These are phyloP conservation scores for Achlya hypogyna DNA, from an alignment of 352 stramenopile species.

Conservation along the genomic window DNA sequence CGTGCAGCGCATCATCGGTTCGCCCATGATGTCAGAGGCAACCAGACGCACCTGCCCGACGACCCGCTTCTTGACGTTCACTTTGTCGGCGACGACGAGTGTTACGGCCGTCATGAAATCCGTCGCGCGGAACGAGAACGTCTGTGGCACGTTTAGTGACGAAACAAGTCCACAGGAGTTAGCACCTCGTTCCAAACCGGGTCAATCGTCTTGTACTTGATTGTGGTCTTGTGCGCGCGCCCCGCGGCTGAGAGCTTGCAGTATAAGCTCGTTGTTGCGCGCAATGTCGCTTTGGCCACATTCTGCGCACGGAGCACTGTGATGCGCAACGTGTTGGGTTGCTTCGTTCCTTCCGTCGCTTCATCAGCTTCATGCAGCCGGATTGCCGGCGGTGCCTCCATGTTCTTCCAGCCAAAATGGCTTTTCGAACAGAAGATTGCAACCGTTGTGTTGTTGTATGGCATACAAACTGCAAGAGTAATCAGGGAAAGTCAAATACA, in stretches of 20 bases:
- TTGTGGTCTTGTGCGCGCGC: slow-evolving; percentile 55
- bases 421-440: background rate
- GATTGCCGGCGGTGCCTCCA: background rate
- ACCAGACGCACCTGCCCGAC: slow-evolving; percentile 52
- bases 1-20: slow-evolving; percentile 50
- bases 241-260: slow-evolving; percentile 61
- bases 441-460: background rate
- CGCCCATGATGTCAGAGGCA: slow-evolving; percentile 38
- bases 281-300: slow-evolving; percentile 36
- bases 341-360: slow-evolving; percentile 22
- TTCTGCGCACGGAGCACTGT: slow-evolving; percentile 57
- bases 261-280: slow-evolving; percentile 57
- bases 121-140: slow-evolving; percentile 55
- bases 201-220: slow-evolving; percentile 63
- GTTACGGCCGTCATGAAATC: slow-evolving; percentile 59
- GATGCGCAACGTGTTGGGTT: slow-evolving; percentile 63
- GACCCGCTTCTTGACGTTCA: slow-evolving; percentile 66
- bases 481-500: background rate
- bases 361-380: slow-evolving; percentile 13
- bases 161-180: background rate
- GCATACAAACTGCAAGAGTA: background rate
- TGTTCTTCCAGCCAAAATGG: background rate
- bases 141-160: slow-evolving; percentile 14
- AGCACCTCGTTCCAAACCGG: slow-evolving; percentile 53
- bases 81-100: slow-evolving; percentile 56